phyloP scores from a whole-genome alignment of 2,329 filamentous ascomycete species.

The Talaromyces sp. region DNA sequence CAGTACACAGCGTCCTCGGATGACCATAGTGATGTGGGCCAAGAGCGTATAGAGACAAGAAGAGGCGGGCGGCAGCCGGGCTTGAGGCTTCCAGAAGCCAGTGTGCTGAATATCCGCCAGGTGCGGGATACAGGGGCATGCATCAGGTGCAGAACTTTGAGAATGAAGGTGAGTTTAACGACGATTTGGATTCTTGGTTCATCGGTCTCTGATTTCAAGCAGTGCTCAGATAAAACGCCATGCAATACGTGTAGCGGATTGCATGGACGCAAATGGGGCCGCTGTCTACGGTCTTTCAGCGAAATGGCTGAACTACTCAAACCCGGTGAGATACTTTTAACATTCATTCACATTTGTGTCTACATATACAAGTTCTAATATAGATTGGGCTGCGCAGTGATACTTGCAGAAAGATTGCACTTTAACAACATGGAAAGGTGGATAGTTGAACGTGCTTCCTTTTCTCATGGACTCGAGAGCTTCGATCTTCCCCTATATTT shows the following conservation, averaged over 20 bases:
- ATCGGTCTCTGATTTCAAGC: background rate
- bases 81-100: background rate
- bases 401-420: slow-evolving; percentile 3
- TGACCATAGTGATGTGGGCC: background rate
- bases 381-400: background rate
- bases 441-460: background rate
- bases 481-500: slow-evolving; percentile 11
- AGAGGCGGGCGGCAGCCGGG: slow-evolving; percentile 4
- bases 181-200: background rate
- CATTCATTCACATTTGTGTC: background rate
- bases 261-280: slow-evolving; percentile 12
- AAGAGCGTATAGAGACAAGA: background rate
- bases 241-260: background rate
- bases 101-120: background rate
- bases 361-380: background rate
- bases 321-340: slow-evolving; percentile 12
- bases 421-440: background rate
- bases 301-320: background rate
- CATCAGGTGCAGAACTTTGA: slow-evolving; percentile 3
- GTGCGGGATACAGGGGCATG: slow-evolving; percentile 11
- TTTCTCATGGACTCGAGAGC: background rate
- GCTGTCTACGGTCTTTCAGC: slow-evolving; percentile 11
- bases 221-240: slow-evolving; percentile 2
- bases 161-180: background rate
- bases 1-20: background rate